Percentiles rank a stretch among this genome's conserved stretches.
Evolutionary conservation across 169 alveolate genomes (phyloP).

Genomic region (Ichthyophthirius multifiliis): DNA sequence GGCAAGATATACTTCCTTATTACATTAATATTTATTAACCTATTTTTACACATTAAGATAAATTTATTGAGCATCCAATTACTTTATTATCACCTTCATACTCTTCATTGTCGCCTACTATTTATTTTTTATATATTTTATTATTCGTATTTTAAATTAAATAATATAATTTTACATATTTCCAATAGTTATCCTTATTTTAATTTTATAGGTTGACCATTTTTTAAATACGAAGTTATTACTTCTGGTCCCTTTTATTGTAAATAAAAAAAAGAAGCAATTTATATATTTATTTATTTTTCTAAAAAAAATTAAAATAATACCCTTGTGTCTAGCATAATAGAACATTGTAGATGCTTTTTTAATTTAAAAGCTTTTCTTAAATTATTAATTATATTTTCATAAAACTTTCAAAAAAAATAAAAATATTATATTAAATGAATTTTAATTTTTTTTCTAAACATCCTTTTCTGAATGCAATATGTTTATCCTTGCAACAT

Average conservation of each 20-base stretch:
- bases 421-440: not conserved
- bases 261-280: not conserved
- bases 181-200: slow-evolving; percentile 46
- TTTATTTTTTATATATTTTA: not conserved
- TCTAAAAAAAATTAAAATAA: not conserved
- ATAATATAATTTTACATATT: slow-evolving; percentile 90
- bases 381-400: slow-evolving; percentile 73
- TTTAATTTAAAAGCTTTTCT: slow-evolving; percentile 90
- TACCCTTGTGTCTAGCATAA: not conserved
- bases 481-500: slow-evolving; percentile 96
- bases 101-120: slow-evolving; percentile 83
- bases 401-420: not conserved
- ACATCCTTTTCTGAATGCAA: slow-evolving; percentile 97
- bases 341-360: slow-evolving; percentile 82
- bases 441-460: slow-evolving; percentile 88
- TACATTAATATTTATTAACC: slow-evolving; percentile 95
- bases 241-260: not conserved
- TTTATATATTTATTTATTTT: not conserved
- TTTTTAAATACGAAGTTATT: not conserved
- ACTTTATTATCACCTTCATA: slow-evolving; percentile 87
- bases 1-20: slow-evolving; percentile 92
- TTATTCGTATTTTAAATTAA: slow-evolving; percentile 5
- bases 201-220: not conserved
- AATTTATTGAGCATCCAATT: slow-evolving; percentile 90
- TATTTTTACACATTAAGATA: slow-evolving; percentile 92